phyloP scores from a whole-genome alignment of 495 filamentous ascomycete species.

The Lophium mytilinum region DNA sequence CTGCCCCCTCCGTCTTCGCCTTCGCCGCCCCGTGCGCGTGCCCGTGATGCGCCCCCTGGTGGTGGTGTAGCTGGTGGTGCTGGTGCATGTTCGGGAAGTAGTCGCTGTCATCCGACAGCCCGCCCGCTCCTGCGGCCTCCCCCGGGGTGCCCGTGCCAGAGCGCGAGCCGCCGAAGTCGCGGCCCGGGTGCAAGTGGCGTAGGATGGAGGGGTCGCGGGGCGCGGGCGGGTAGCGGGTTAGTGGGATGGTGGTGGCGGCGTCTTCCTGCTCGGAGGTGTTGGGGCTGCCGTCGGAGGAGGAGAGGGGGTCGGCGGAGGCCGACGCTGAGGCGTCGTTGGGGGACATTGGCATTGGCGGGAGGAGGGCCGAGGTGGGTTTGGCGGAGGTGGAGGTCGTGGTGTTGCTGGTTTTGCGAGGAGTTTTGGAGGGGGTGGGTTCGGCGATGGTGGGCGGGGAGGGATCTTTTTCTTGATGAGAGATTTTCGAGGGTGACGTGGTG shows the following conservation, averaged over 20 bases:
- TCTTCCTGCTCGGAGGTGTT: constrained; percentile 11
- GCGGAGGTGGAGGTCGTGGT: constrained; percentile 1
- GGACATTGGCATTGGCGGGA: constrained; percentile 13
- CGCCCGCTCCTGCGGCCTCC: constrained; percentile 12
- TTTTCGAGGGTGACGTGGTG: not conserved
- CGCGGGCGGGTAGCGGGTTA: constrained; percentile 7
- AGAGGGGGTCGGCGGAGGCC: constrained; percentile 4
- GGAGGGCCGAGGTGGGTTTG: constrained; percentile 1
- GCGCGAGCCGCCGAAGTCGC: constrained; percentile 15
- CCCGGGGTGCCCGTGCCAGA: constrained; percentile 25
- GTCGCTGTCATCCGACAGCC: constrained; percentile 30
- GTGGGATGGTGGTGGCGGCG: constrained; percentile 1
- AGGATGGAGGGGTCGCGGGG: constrained; percentile 13
- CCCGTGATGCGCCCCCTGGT: constrained; percentile 2
- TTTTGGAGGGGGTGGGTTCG: constrained; percentile 18
- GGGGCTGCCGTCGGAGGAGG: not conserved
- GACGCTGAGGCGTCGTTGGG: constrained; percentile 21
- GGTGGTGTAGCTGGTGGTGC: constrained; percentile 2
- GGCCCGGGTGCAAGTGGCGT: constrained; percentile 9
- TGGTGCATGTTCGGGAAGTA: constrained; percentile 21
- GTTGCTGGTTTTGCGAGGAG: constrained; percentile 4
- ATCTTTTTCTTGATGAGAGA: constrained; percentile 10
- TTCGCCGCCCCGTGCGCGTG: not conserved
- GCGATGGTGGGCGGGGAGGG: constrained; percentile 12
- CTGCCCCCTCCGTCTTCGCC: not conserved